These are phyloP conservation scores for Penicillium cosmopolitanum DNA, from an alignment of 495 filamentous ascomycete genomes.

Conservation along the genomic window DNA sequence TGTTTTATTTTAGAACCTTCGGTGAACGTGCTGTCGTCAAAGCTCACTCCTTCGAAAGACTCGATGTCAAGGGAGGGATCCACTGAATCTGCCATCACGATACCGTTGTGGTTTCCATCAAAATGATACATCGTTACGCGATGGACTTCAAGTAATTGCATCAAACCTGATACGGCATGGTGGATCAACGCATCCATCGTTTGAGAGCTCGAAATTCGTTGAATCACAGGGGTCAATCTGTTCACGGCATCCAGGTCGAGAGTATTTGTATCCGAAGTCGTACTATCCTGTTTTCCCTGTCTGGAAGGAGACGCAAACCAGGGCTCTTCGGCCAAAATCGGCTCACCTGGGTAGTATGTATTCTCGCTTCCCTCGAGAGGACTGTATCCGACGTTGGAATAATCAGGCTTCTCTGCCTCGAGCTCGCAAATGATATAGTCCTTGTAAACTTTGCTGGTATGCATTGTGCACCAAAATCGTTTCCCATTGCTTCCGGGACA, in stretches of 20 bases:
- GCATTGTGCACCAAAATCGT: conserved; percentile 86
- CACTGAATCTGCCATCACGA: conserved; percentile 79
- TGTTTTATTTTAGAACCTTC: conserved; percentile 76
- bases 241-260: conserved; percentile 77
- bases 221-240: conserved; percentile 82
- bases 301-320: conserved; percentile 20
- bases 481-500: conserved; percentile 48
- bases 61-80: conserved; percentile 71
- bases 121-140: conserved; percentile 91
- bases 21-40: conserved; percentile 81
- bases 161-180: conserved; percentile 45
- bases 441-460: conserved; percentile 62
- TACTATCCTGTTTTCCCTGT: background rate
- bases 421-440: conserved; percentile 81
- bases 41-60: conserved; percentile 79
- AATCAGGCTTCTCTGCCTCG: conserved; percentile 64
- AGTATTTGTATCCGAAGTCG: conserved; percentile 24
- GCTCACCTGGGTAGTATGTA: background rate
- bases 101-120: conserved; percentile 74
- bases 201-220: conserved; percentile 71
- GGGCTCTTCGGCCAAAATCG: background rate
- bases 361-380: background rate
- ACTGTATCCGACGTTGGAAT: background rate
- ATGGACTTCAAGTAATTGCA: conserved; percentile 80
- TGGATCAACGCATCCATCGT: conserved; percentile 54